Percentiles rank a stretch among this genome's conserved stretches.
phyloP scores from a whole-genome alignment of 148 eudicot species.

The Beta vulgaris region DNA sequence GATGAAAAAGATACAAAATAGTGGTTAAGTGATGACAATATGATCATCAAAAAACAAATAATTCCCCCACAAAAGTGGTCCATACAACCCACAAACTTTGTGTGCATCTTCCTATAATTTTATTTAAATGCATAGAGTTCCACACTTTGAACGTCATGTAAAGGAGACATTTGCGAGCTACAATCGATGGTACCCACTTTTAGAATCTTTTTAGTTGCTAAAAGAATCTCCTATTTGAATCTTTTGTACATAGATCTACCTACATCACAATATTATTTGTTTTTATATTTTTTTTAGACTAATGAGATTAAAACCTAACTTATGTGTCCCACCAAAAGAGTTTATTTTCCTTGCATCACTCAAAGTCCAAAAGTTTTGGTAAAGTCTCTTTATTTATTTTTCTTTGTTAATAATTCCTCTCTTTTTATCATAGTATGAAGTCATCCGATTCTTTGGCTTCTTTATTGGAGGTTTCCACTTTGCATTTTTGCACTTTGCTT shows the following conservation, averaged over 20 bases:
- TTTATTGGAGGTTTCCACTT: conserved; percentile 17
- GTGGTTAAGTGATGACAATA: conserved; percentile 23
- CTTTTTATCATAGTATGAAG: conserved; percentile 12
- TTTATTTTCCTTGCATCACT: conserved; percentile 17
- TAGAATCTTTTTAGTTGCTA: conserved; percentile 21
- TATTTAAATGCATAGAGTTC: background rate
- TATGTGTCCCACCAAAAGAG: conserved; percentile 19
- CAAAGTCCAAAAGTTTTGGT: conserved; percentile 16
- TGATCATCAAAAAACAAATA: conserved; percentile 14
- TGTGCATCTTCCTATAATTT: conserved; percentile 6
- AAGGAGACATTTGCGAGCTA: conserved; percentile 14
- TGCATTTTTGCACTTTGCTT: conserved; percentile 13
- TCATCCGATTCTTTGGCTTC: conserved; percentile 27
- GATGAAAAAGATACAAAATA: background rate
- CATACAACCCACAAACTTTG: conserved; percentile 12
- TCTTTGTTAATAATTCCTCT: background rate
- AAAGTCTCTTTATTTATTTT: conserved; percentile 23
- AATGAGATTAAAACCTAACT: conserved; percentile 14
- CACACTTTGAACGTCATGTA: conserved; percentile 20
- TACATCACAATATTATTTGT: background rate
- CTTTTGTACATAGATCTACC: conserved; percentile 22
- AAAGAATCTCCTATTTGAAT: conserved; percentile 21
- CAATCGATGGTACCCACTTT: background rate
- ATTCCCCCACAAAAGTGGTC: conserved; percentile 27
- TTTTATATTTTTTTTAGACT: background rate